Evolutionary conservation across 2,329 filamentous ascomycete genomes (phyloP).

Genomic region (Botrytis porri): DNA sequence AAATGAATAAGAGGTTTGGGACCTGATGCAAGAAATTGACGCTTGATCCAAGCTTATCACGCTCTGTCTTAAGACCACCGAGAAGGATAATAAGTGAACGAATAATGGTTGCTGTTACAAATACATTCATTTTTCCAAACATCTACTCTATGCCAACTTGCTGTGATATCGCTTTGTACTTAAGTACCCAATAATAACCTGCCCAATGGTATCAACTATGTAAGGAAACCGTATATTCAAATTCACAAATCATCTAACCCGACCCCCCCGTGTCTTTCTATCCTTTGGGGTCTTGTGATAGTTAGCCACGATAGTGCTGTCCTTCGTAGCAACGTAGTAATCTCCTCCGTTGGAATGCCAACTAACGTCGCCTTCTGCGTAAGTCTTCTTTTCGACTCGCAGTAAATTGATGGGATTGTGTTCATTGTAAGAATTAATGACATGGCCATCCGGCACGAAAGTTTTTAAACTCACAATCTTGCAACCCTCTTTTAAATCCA

Average conservation of each 20-base stretch:
- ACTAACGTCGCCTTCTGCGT: conserved; percentile 71
- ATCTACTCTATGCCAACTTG: not conserved
- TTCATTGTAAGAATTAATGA: conserved; percentile 68
- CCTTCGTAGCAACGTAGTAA: conserved; percentile 83
- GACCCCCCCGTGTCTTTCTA: not conserved
- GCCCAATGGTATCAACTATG: conserved; percentile 18
- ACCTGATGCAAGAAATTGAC: not conserved
- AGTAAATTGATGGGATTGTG: conserved; percentile 80
- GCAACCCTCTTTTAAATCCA: conserved; percentile 88
- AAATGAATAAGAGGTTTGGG: conserved; percentile 65
- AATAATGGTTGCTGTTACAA: not conserved
- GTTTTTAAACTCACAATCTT: conserved; percentile 89
- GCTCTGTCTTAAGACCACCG: not conserved
- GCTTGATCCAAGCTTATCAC: not conserved
- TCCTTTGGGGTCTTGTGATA: conserved; percentile 3
- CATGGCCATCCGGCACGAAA: conserved; percentile 79
- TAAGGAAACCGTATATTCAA: conserved; percentile 10
- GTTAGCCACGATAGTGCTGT: conserved; percentile 26
- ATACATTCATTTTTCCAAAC: conserved; percentile 12
- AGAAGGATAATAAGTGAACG: not conserved
- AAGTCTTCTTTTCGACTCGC: conserved; percentile 67
- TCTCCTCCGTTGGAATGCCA: conserved; percentile 83
- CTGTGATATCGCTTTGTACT: conserved; percentile 5
- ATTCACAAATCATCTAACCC: conserved; percentile 3
- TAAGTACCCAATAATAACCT: conserved; percentile 6